Evolutionary conservation across 2,329 filamentous ascomycete species (phyloP), one percentile per base, ranked within the genome.

Genomic region (Apiospora malaysiana): DNA sequence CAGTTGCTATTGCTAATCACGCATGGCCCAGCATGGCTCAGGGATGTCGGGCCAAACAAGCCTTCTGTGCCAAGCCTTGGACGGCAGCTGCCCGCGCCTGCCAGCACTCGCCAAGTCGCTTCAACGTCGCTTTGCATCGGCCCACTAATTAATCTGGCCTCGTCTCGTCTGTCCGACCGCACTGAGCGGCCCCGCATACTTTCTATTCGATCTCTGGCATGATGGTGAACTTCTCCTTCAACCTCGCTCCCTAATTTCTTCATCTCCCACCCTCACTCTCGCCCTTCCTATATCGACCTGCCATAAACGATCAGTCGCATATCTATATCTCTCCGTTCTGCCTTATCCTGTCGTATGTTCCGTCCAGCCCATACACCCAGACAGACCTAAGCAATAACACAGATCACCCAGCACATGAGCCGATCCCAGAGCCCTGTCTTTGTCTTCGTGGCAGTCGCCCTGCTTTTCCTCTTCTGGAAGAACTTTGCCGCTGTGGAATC

Each of bases 391-490:
- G 27, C 51, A 59, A 21, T 59, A 59, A 59, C 51, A 0, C 16
- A 37, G 27, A 59, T 37, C 9, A 18, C 51, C 7, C 65, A 67
- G 40, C 68, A 21, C 43, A 59, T 43, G 56, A 69, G 43, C 40
- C 68, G 56, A 51, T 59, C 51, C n/a, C 68, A 43, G 51, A 49
- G 10, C 5, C 18, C 46, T 8, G 18, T 75, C 66, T 69, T 70
- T 8, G 51, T 76, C 27, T 45, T 76, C 59, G 67, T 73, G 4
- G 27, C 71, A 46, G 63, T 68, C 27, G n/a, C 71, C 59, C 21
- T 74, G 43, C 59, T 76, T 69, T 32, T 74, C 59, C 69, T 73
- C 21, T 73, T 73, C 72, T 73, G 72, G 71, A 74, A 73, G 66
- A 56, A 70, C 69, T 32, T 65, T 70, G 46, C 68, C 70, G 43